A percentile compares a stretch with the other conserved stretches of the same genome.
Conservation (phyloP, 2,329 filamentous ascomycete species). For the Colletotrichum orchidophilum region DNA sequence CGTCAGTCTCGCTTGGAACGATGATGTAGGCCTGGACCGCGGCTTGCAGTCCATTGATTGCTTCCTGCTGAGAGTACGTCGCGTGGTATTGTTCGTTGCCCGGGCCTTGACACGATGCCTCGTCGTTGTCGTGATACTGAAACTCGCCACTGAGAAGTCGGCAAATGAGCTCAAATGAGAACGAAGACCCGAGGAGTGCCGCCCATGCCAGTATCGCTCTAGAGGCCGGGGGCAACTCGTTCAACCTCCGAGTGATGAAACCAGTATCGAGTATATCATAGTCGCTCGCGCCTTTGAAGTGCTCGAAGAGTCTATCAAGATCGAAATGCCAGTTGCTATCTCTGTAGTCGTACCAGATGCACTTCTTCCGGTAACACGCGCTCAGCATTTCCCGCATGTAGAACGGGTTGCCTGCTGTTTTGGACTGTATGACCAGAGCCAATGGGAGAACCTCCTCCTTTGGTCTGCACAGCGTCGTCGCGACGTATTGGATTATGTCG, state of each 20-base stretch:
- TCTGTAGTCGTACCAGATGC: conserved; percentile 91
- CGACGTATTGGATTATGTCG: conserved; percentile 84
- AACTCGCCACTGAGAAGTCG: conserved; percentile 81
- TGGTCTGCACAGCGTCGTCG: conserved; percentile 79
- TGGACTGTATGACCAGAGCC: conserved; percentile 86
- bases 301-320: conserved; percentile 84
- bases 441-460: conserved; percentile 79
- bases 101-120: conserved; percentile 42
- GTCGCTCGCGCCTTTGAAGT: conserved; percentile 82
- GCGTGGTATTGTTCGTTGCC: conserved; percentile 46
- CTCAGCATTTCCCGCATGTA: conserved; percentile 92
- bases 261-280: conserved; percentile 83
- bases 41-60: conserved; percentile 81
- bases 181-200: conserved; percentile 81
- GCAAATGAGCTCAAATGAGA: conserved; percentile 84
- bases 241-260: conserved; percentile 81
- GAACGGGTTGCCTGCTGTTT: conserved; percentile 88
- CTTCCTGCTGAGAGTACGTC: conserved; percentile 70
- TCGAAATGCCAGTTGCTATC: conserved; percentile 86
- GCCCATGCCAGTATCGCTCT: conserved; percentile 87
- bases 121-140: conserved; percentile 62
- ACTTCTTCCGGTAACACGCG: conserved; percentile 85
- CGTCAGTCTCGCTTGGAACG: conserved; percentile 83
- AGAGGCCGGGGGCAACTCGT: conserved; percentile 78
- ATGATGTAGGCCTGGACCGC: conserved; percentile 73